These are phyloP conservation scores for Penicillium arizonense DNA, from an alignment of 495 filamentous ascomycete species.

Conservation along the genomic window DNA sequence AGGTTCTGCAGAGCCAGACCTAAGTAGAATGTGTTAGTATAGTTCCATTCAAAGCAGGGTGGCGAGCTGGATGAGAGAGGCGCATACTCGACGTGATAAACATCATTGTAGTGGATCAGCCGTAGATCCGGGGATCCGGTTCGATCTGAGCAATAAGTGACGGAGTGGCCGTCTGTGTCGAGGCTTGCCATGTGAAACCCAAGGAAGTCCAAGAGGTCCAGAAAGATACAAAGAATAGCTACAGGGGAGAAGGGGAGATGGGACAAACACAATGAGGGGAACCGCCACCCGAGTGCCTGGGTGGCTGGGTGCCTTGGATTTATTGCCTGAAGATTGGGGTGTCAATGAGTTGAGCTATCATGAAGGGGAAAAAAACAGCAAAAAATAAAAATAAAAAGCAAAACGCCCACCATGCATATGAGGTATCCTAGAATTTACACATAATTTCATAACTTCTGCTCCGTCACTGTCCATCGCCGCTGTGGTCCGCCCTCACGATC, in stretches of 20 bases:
- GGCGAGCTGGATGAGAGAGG: background rate
- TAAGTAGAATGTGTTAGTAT: slow-evolving; percentile 10
- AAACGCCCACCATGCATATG: slow-evolving; percentile 23
- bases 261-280: slow-evolving; percentile 14
- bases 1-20: slow-evolving; percentile 70
- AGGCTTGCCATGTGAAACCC: slow-evolving; percentile 27
- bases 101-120: slow-evolving; percentile 88
- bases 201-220: background rate
- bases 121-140: slow-evolving; percentile 66
- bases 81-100: slow-evolving; percentile 78
- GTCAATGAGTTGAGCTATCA: background rate
- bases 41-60: background rate
- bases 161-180: slow-evolving; percentile 36
- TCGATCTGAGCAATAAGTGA: slow-evolving; percentile 53
- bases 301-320: slow-evolving; percentile 8
- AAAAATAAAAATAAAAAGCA: background rate
- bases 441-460: slow-evolving; percentile 33
- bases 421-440: slow-evolving; percentile 19
- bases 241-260: slow-evolving; percentile 5
- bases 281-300: slow-evolving; percentile 2
- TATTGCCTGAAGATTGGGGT: slow-evolving; percentile 10
- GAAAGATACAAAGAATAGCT: slow-evolving; percentile 3
- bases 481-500: slow-evolving; percentile 30
- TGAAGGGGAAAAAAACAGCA: background rate
- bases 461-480: slow-evolving; percentile 46